Base-by-base conservation (phyloP, 148 eudicot genomes). In the Rhododendron griersonianum region DNA sequence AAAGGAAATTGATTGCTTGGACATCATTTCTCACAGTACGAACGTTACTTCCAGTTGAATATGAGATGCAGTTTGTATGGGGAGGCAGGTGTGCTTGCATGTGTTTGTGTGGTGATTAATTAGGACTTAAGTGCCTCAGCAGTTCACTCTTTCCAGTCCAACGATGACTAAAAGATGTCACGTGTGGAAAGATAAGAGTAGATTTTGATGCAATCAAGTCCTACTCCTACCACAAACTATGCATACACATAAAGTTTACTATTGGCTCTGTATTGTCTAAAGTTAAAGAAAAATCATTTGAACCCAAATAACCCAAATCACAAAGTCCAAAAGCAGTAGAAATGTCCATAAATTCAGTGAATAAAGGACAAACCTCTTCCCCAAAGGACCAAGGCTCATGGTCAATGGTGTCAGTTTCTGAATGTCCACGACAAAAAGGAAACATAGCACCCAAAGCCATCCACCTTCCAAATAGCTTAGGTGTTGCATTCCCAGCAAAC, bases 301-400 rank as follows among this genome's bases (percentile, higher is more conserved):
- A 35, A 61, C 74, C 74, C 74, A 61, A 79, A 3, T 25, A n/a
- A 69, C 53, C 61, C 53, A 41, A 61, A 61, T 33, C 80, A 78
- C 77, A 30, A 84, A n/a, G 47, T 77, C 82, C 21, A 59, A 80
- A 50, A 28, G 85, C 47, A 81, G 83, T 51, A 86, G 30, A 84
- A n/a, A 7, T 44, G 67, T 73, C 25, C 48, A 51, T 80, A 33
- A 37, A 11, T 47, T 41, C 3, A 71, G 59, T 50, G 23, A 83
- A 47, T 9, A 11, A 47, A 19, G 80, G 57, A 87, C 87, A 76
- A 87, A 95, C 99, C 98, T 95, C 98, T 89, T 89, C 93, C 11
- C 99, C 99, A 65, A 97, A 97, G 78, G 98, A 92, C 99, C 99
- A 97, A 82, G 99, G 99, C 87, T 97, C 99, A 76, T 97, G 99